These are phyloP conservation scores for Amphicarpaea edgeworthii DNA, from an alignment of 306 rosid genomes.

Conservation along the genomic window DNA sequence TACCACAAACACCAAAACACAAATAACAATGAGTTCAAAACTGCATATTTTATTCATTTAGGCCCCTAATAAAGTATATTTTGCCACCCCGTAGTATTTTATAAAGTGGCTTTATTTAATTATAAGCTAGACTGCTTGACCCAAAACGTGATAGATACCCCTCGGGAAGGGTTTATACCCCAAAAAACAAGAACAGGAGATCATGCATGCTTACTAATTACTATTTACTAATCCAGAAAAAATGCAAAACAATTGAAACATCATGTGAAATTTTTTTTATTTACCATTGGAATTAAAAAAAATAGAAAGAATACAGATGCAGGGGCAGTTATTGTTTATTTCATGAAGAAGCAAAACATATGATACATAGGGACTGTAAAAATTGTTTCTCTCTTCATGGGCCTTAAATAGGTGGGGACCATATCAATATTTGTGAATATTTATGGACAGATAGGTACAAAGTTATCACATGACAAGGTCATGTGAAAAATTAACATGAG, in stretches of 20 bases:
- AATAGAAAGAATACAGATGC: not conserved
- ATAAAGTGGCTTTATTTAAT: not conserved
- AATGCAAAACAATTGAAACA: not conserved
- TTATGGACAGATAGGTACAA: not conserved
- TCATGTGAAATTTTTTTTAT: not conserved
- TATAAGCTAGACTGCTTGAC: not conserved
- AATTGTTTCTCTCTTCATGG: not conserved
- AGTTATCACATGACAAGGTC: not conserved
- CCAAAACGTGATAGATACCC: not conserved
- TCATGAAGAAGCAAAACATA: not conserved
- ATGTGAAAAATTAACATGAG: not conserved
- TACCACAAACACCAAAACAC: constrained; percentile 10
- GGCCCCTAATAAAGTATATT: not conserved
- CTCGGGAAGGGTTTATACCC: not conserved
- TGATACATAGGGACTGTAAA: not conserved
- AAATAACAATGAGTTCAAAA: constrained; percentile 16
- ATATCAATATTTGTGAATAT: not conserved
- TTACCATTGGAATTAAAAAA: not conserved
- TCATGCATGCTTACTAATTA: too few species aligned
- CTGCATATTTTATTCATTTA: not conserved
- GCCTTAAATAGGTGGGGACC: not conserved
- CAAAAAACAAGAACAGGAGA: not conserved
- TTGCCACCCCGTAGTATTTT: not conserved
- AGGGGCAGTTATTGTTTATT: not conserved
- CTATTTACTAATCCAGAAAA: not conserved